Evolutionary conservation across 2,329 filamentous ascomycete genomes (phyloP), one percentile per base, ranked within the genome.

Genomic region (Didymella pinodella): DNA sequence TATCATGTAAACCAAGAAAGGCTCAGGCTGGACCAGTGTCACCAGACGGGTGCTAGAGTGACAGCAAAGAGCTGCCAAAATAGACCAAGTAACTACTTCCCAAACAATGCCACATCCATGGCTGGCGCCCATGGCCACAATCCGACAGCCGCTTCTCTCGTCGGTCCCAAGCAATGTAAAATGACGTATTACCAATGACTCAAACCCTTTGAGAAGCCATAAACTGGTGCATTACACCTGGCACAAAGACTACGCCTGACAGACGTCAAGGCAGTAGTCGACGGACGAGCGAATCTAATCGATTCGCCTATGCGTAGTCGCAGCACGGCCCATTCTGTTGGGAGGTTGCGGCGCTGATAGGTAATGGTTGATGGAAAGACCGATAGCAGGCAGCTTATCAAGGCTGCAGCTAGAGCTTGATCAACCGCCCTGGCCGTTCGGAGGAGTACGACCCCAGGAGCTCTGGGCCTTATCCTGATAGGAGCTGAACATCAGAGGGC

Each of bases 401-500:
- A 51, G 50, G 56, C 46, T 18, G 41, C 50, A 34, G 6, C 38
- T 34, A 8, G 6, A 18, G 1, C 18, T 48, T 28, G 11, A 74
- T 78, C 75, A 78, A 63, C 75, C 75, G 49, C 68, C 75, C 62
- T 77, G 75, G 47, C 75, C 75, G 54, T 76, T 75, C 1, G 75
- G 72, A 5, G 75, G 74, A 12, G 72, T 76, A 16, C 69, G 74
- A n/a, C 69, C 67, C 65, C 73, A 77, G 1, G 72, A 71, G 50
- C 69, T 75, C n/a, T 68, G 65, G 7, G 61, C 65, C 31, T 64
- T 62, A 18, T 72, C 67, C 31, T 69, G 60, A 51, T 75, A 81
- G 5, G 76, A 74, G 58, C 76, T 76, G 60, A 80, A 82, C 6
- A 81, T 67, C 31, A 81, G 52, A 8, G 79, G 78, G 58, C 77